phyloP scores from a whole-genome alignment of 306 rosid genomes.

The Alnus rubra region DNA sequence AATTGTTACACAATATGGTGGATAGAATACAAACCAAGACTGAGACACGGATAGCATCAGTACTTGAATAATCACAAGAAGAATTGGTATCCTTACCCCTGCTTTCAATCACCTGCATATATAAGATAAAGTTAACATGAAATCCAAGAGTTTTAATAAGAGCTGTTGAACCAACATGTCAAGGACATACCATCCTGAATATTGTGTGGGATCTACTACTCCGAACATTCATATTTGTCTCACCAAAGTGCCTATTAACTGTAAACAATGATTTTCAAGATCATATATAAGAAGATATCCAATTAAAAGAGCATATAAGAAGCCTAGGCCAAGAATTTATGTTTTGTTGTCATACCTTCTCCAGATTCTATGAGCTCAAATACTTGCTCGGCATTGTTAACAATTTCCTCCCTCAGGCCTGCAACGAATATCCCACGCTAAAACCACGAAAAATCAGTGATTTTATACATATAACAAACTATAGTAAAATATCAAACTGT shows the following conservation, averaged over 20 bases:
- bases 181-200: constrained; percentile 81
- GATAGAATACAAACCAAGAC: constrained; percentile 71
- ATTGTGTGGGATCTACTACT: constrained; percentile 98
- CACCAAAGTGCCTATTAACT: constrained; percentile 95
- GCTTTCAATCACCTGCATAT: constrained; percentile 85
- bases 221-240: constrained; percentile 90
- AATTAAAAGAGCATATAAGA: constrained; percentile 13
- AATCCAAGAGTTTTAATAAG: not conserved
- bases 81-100: constrained; percentile 63
- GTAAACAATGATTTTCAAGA: constrained; percentile 28
- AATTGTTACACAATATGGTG: constrained; percentile 16
- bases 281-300: constrained; percentile 12
- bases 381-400: constrained; percentile 79
- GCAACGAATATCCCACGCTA: constrained; percentile 96
- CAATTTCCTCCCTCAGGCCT: constrained; percentile 87
- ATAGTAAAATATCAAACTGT: not conserved
- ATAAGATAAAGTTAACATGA: constrained; percentile 5
- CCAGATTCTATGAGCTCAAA: constrained; percentile 72
- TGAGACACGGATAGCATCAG: constrained; percentile 84
- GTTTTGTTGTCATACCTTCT: constrained; percentile 62
- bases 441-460: constrained; percentile 27
- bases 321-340: constrained; percentile 8
- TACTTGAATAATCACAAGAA: constrained; percentile 40
- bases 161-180: constrained; percentile 8
- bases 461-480: constrained; percentile 6